These are phyloP conservation scores for Typha latifolia DNA, from an alignment of 176 grass and related monocot genomes.

Conservation along the genomic window DNA sequence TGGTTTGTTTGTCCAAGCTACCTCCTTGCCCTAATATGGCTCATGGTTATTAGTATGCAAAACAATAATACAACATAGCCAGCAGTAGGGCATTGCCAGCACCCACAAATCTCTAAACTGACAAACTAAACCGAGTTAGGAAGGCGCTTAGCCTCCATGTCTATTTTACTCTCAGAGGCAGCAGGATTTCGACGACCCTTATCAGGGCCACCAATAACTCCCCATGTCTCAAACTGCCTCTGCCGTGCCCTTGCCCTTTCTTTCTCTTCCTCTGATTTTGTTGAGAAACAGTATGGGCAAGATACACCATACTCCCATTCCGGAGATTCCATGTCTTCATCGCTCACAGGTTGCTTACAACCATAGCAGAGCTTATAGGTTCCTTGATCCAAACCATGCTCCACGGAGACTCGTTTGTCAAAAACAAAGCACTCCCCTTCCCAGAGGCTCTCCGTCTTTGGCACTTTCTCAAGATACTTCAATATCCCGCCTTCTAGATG, in stretches of 20 bases:
- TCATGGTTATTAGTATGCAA: too few relatives aligned
- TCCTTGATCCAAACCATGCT: slow-evolving; percentile 77
- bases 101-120: background rate
- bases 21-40: too few relatives aligned
- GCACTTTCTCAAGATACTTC: slow-evolving; percentile 90
- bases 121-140: slow-evolving; percentile 2
- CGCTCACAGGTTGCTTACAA: slow-evolving; percentile 79
- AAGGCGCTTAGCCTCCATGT: background rate
- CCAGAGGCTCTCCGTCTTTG: slow-evolving; percentile 65
- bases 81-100: too few relatives aligned
- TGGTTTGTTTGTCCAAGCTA: too few relatives aligned
- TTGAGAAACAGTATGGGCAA: slow-evolving; percentile 69
- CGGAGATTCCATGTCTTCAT: slow-evolving; percentile 75
- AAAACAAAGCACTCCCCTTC: slow-evolving; percentile 96
- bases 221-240: slow-evolving; percentile 68
- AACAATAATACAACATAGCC: too few relatives aligned
- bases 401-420: slow-evolving; percentile 90
- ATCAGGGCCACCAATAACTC: slow-evolving; percentile 76
- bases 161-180: background rate
- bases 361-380: slow-evolving; percentile 91
- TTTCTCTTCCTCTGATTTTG: slow-evolving; percentile 67
- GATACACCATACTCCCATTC: slow-evolving; percentile 84
- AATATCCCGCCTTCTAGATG: slow-evolving; percentile 95
- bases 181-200: slow-evolving; percentile 36
- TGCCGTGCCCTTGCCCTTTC: slow-evolving; percentile 75